Conservation (phyloP, 75 land plant species). For the Cupressus sempervirens region DNA sequence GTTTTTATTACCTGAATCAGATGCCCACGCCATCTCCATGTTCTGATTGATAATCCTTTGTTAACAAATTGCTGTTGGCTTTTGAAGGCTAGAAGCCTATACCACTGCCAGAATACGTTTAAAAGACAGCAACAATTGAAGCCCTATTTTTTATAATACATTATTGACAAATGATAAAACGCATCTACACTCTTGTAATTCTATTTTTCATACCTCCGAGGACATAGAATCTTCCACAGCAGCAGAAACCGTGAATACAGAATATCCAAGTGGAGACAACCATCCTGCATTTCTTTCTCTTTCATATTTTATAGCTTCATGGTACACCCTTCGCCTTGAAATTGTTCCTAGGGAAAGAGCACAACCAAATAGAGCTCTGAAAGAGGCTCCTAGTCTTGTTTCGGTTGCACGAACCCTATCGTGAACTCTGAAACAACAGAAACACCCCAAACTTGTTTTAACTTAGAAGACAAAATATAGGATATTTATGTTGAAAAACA, state of each 20-base stretch:
- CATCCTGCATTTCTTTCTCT: constrained; percentile 75
- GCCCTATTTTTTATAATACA: neutral
- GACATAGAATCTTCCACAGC: constrained; percentile 58
- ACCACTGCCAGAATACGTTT: constrained; percentile 64
- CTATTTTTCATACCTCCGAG: constrained; percentile 54
- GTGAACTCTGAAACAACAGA: constrained; percentile 52
- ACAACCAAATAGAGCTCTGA: constrained; percentile 57
- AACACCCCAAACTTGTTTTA: neutral
- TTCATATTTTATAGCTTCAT: constrained; percentile 81
- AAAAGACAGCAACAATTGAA: neutral
- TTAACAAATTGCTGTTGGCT: constrained; percentile 30
- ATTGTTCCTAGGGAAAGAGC: constrained; percentile 72
- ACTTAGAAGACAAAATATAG: neutral
- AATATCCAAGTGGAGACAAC: constrained; percentile 78
- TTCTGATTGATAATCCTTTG: constrained; percentile 28
- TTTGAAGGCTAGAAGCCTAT: constrained; percentile 52
- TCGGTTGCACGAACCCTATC: constrained; percentile 56
- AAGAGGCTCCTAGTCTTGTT: constrained; percentile 68
- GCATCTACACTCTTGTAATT: neutral
- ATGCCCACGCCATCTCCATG: constrained; percentile 84
- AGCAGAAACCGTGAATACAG: constrained; percentile 60
- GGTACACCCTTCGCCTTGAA: constrained; percentile 72
- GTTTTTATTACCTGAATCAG: constrained; percentile 63
- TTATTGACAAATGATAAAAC: neutral
- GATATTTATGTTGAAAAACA: neutral